Conservation (phyloP, 768 basidiomycete genomes). For the Boletus fagicola region DNA sequence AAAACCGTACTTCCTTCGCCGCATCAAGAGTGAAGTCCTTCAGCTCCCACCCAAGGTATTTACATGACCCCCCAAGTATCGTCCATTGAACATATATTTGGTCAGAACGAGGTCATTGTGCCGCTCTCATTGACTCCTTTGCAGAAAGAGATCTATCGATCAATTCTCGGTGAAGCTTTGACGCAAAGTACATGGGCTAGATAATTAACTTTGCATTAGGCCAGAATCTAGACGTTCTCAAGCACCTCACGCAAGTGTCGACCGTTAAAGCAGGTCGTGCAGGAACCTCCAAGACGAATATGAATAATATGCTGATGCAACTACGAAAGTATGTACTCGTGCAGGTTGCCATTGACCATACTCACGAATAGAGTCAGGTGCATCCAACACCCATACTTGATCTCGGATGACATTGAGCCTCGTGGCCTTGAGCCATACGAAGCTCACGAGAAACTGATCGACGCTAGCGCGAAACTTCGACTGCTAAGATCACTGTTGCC, state of each 20-base stretch:
- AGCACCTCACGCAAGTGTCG: slow-evolving; percentile 51
- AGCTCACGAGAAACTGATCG: slow-evolving; percentile 76
- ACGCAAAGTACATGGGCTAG: slow-evolving; percentile 15
- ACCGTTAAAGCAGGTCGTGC: slow-evolving; percentile 32
- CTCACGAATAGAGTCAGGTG: slow-evolving; percentile 48
- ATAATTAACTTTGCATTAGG: slow-evolving; percentile 40
- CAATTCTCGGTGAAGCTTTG: slow-evolving; percentile 61
- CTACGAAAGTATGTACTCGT: slow-evolving; percentile 64
- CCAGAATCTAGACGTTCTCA: slow-evolving; percentile 67
- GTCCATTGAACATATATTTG: slow-evolving; percentile 4
- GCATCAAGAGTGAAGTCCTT: slow-evolving; percentile 90
- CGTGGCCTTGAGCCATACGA: slow-evolving; percentile 52
- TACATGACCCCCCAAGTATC: background rate
- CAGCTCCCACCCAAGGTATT: slow-evolving; percentile 87
- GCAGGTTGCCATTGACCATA: background rate
- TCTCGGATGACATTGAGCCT: slow-evolving; percentile 78
- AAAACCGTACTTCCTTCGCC: slow-evolving; percentile 88
- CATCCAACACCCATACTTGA: slow-evolving; percentile 89
- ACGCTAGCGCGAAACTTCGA: slow-evolving; percentile 81
- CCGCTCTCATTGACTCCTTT: slow-evolving; percentile 85
- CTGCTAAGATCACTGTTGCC: slow-evolving; percentile 76
- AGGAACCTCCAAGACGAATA: slow-evolving; percentile 46
- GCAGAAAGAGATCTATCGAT: slow-evolving; percentile 86
- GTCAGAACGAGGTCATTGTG: slow-evolving; percentile 85
- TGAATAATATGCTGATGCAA: slow-evolving; percentile 88